Evolutionary conservation across 352 stramenopile genomes (phyloP), one percentile per base, ranked within the genome.

Genomic region (Phytophthora quininea): DNA sequence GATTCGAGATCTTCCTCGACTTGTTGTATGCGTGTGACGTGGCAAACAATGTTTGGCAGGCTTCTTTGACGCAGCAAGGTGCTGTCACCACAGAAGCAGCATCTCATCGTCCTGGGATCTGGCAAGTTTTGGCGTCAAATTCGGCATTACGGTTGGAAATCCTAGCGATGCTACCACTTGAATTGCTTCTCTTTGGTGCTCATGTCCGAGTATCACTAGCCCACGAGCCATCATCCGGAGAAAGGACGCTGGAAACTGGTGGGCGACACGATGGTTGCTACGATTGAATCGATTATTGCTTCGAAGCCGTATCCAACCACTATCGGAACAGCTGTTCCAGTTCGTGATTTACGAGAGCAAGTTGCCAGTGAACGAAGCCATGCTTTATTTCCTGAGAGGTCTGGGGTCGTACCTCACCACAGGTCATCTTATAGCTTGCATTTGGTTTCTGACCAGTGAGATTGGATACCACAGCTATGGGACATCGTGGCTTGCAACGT

Each of bases 1-100:
- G 12, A 1, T 61, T 79, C 47, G 85, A 93, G 61, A 81, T 88
- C 27, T 69, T 89, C 15, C 33, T 91, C 14, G 85, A 91, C 14
- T 3, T 73, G 0, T 19, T 89, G 19, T 90, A 79, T 40, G 9
- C 77, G 8, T 27, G 82, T 1, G 81, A 91, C 35, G 55, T 93
- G 9, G 52, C 40, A 2, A 71, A 77, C 12, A 85, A 84, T 19
- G 19, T 89, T 2, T 58, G 68, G 8, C 46, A 73, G 8, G 63
- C 50, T n/a, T 62, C 55, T 1, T 57, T 64, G 12, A 55, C 47
- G 12, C 56, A 71, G 9, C 30, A 67, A 12, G 49, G 53, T 4
- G 42, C 64, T 10, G 40, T 63, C 3, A 53, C 61, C 0, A 30
- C 47, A 2, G 30, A 19, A 1, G n/a, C 47, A 19, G 58, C 15